Conservation (phyloP, 805 yeast genomes). For the Spathaspora boniae region DNA sequence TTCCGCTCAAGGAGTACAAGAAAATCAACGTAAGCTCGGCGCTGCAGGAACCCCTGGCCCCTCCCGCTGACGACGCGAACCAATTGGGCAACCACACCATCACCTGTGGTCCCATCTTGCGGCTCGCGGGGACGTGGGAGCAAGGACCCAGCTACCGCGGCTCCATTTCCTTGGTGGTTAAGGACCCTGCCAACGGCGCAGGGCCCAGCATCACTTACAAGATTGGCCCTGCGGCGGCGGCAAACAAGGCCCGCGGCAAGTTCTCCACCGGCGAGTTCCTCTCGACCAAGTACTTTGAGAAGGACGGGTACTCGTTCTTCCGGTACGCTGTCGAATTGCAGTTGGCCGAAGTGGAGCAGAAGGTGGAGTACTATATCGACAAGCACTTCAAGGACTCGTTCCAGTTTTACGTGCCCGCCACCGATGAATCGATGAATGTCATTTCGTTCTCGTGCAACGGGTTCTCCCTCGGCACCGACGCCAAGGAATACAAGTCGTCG, state of each 20-base stretch:
- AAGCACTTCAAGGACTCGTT: slow-evolving; percentile 33
- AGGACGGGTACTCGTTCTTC: slow-evolving; percentile 55
- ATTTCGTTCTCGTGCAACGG: slow-evolving; percentile 90
- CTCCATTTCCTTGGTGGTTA: slow-evolving; percentile 60
- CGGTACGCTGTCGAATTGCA: slow-evolving; percentile 57
- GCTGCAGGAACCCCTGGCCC: slow-evolving; percentile 23
- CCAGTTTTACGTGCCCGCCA: slow-evolving; percentile 68
- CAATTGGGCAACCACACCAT: slow-evolving; percentile 37
- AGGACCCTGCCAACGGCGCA: slow-evolving; percentile 23
- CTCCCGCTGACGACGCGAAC: slow-evolving; percentile 19
- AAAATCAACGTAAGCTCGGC: slow-evolving; percentile 20
- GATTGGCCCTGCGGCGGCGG: slow-evolving; percentile 31
- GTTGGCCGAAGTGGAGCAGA: slow-evolving; percentile 51
- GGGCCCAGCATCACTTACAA: slow-evolving; percentile 30
- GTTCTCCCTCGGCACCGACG: slow-evolving; percentile 70
- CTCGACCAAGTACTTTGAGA: slow-evolving; percentile 42
- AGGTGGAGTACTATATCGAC: slow-evolving; percentile 60
- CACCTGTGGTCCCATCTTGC: slow-evolving; percentile 74
- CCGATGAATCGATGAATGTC: slow-evolving; percentile 67
- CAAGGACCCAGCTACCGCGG: slow-evolving; percentile 58
- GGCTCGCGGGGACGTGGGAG: slow-evolving; percentile 64
- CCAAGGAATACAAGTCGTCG: slow-evolving; percentile 64
- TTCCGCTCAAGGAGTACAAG: slow-evolving; percentile 29
- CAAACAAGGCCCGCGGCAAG: not conserved
- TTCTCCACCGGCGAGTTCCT: slow-evolving; percentile 42